Evolutionary conservation across 345 rosid species (phyloP), one percentile per base, ranked within the genome.

Genomic region (Chamaenerion angustifolium): DNA sequence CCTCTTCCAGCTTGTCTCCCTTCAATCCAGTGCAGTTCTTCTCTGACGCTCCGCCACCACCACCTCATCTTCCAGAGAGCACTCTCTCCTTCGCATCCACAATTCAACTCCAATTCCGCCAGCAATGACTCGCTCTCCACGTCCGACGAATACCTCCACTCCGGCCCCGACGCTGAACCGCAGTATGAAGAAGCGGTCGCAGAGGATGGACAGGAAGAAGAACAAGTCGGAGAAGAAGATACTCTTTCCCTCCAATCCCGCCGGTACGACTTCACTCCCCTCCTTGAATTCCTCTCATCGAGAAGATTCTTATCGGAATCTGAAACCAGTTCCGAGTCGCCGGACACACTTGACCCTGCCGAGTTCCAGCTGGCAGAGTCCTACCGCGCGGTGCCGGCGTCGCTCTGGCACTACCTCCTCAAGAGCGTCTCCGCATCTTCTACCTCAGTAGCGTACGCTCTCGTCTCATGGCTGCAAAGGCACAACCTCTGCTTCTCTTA

Each of bases 401-500:
- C 93, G 0, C 75, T 79, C 42, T 92, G 98, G 98, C 96, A 83
- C 78, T 80, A 85, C 4, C 58, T 92, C 5, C 69, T 92, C 15
- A 92, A 82, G 49, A 67, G 82, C 0, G 74, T 92, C 0, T 78
- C 78, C 48, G 73, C 85, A 9, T 71, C 40, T 59, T 80, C 35
- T 80, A 88, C 0, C 82, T 72, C 73, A 82, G 75, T 83, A 17
- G 93, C 95, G 0, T 92, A 78, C 73, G 88, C 79, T 8, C 79
- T 92, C 13, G 98, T 92, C 48, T 73, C 81, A 0, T 92, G 98
- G 98, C 79, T 92, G 1, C 81, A 80, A 55, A 80, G 67, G 51
- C 96, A 92, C 64, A 84, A 82, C 37, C 96, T 92, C 60, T 92
- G 96, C 58, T 92, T 76, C 77, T 92, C 98, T 0, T 92, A 82